Percentiles rank a stretch among this genome's conserved stretches.
These are phyloP conservation scores for Rhizomucor pusillus DNA, from an alignment of 371 early-diverging fungal genomes.

Conservation along the genomic window DNA sequence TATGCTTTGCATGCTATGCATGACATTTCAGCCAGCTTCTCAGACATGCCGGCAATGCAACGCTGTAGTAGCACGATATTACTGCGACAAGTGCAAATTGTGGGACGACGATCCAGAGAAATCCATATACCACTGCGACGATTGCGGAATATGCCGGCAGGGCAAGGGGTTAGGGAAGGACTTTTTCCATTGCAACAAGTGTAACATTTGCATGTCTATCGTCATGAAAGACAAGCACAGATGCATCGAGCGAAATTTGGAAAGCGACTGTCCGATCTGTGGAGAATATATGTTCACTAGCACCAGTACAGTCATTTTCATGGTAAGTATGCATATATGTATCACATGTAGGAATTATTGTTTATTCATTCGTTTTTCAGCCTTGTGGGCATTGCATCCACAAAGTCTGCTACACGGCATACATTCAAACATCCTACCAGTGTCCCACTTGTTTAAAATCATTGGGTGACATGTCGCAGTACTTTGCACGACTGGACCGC, in stretches of 20 bases:
- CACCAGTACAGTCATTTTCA: slow-evolving; percentile 78
- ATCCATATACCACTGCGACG: slow-evolving; percentile 88
- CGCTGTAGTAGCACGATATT: slow-evolving; percentile 72
- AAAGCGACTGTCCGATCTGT: slow-evolving; percentile 96
- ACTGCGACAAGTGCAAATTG: slow-evolving; percentile 90
- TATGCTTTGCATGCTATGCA: slow-evolving; percentile 95
- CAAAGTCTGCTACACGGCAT: slow-evolving; percentile 78
- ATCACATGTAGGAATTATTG: background rate
- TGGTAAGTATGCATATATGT: slow-evolving; percentile 55
- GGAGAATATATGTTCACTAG: slow-evolving; percentile 94
- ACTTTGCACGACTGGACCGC: slow-evolving; percentile 83
- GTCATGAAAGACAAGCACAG: slow-evolving; percentile 75
- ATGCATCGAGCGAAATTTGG: slow-evolving; percentile 92
- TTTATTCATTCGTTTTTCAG: slow-evolving; percentile 30
- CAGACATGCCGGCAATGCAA: slow-evolving; percentile 75
- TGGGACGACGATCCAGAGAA: slow-evolving; percentile 87
- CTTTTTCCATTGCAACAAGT: slow-evolving; percentile 93
- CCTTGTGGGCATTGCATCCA: slow-evolving; percentile 97
- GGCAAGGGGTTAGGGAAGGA: slow-evolving; percentile 80
- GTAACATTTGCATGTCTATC: slow-evolving; percentile 91
- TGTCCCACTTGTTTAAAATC: slow-evolving; percentile 97
- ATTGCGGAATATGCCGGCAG: slow-evolving; percentile 92
- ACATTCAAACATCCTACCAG: slow-evolving; percentile 87
- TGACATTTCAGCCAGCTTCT: slow-evolving; percentile 74
- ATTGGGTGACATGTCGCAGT: slow-evolving; percentile 80